Base-by-base conservation (phyloP, 352 stramenopile genomes). In the Thraustochytrium striatum region DNA sequence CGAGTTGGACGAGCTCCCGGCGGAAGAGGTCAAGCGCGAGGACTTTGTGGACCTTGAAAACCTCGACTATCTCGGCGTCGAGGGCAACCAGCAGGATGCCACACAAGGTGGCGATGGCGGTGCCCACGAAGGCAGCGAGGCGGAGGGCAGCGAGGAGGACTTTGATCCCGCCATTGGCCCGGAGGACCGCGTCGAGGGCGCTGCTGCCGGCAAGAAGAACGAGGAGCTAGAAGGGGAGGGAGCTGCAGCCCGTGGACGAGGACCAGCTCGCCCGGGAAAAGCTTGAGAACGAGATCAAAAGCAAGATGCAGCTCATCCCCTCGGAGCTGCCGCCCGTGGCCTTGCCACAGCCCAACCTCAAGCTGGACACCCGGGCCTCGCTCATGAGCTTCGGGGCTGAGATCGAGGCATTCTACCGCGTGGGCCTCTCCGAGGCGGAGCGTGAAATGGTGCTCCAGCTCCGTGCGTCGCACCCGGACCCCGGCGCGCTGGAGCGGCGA, bases 381-480 rank as follows among this genome's bases (percentile, higher is more conserved):
- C 35, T 79, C 1, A 11, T 79, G 3, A 3, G 28, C 2, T 79
- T 79, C 36, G 69, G 69, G 7, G 69, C 69, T 16, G 9, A 11
- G 39, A 87, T 88, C 38, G 25, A 61, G 7, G 82, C 91, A 9
- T 72, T 93, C 8, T 92, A 93, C 50, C 70, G 57, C 21, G 89
- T 82, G 50, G 90, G 90, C 0, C 82, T 92, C 52, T 92, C 86
- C 2, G 85, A 86, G 11, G 84, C 87, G 3, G 91, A 94, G 36
- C 72, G 85, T 2, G 69, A 83, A 5, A 78, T 86, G 13, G 72
- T 90, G 53, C 87, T 89, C 82, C 70, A 52, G 2, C 82, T 93
- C 0, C 81, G 82, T 0, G 86, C 87, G 32, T 86, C 90, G 0
- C 85, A 94, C 25, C 87, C 89, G 21, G 78, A 83, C 9, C 61